A percentile compares a stretch with the other conserved stretches of the same genome.
Conservation (phyloP, 495 filamentous ascomycete genomes). For the Bombardia bombarda region DNA sequence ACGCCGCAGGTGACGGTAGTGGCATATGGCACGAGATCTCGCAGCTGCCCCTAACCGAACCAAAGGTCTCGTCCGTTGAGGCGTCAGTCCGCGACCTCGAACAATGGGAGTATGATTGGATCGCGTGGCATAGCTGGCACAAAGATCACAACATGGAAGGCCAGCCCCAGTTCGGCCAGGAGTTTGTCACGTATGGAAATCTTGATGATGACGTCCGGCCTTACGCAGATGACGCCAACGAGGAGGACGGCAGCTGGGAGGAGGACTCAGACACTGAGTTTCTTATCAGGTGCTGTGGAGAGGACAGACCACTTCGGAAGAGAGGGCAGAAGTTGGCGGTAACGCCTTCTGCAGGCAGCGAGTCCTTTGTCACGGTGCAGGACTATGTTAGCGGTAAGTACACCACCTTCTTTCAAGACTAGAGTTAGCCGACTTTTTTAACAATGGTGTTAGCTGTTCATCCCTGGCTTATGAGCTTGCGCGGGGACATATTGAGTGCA, state of each 20-base stretch:
- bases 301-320: conserved; percentile 8
- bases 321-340: conserved; percentile 5
- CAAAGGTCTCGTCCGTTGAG: conserved; percentile 15
- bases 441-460: conserved; percentile 6
- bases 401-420: background rate
- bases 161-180: no score
- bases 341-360: conserved; percentile 1
- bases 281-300: conserved; percentile 8
- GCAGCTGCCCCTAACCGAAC: conserved; percentile 12
- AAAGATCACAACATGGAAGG: no score
- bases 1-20: background rate
- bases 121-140: conserved; percentile 7
- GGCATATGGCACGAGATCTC: conserved; percentile 16
- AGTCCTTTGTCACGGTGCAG: conserved; percentile 7
- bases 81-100: conserved; percentile 9
- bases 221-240: conserved; percentile 4
- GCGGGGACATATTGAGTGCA: conserved; percentile 1
- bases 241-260: conserved; percentile 13
- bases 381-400: conserved; percentile 8
- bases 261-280: conserved; percentile 8
- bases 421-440: background rate
- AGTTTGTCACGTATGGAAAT: conserved; percentile 13
- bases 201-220: conserved; percentile 13
- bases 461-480: conserved; percentile 10
- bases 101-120: conserved; percentile 12